Evolutionary conservation across 805 yeast species (phyloP).

Genomic region (Zygoascus bituminiphila): DNA sequence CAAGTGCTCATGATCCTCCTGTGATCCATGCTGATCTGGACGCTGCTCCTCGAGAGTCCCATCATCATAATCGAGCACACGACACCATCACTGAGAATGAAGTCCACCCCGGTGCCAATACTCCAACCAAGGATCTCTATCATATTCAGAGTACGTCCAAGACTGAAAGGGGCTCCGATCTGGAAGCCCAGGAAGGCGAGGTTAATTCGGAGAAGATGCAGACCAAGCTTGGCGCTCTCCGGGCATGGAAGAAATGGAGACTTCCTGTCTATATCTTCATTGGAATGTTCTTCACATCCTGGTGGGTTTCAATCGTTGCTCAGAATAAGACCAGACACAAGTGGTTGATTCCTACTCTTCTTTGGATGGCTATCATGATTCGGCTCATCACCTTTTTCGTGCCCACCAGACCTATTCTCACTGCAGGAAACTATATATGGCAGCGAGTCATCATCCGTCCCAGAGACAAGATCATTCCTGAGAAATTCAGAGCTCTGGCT

Average conservation of each 20-base stretch:
- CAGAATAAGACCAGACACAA: constrained; percentile 41
- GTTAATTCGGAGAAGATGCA: constrained; percentile 3
- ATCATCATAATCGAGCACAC: not conserved
- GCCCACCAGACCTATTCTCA: constrained; percentile 29
- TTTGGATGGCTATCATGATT: constrained; percentile 44
- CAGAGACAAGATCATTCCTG: constrained; percentile 31
- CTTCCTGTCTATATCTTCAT: constrained; percentile 22
- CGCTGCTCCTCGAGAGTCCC: constrained; percentile 9
- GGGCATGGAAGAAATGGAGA: constrained; percentile 8
- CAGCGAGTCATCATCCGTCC: constrained; percentile 22
- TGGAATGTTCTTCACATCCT: constrained; percentile 40
- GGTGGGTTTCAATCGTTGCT: constrained; percentile 50
- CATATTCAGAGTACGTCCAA: not conserved
- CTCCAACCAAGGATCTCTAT: not conserved
- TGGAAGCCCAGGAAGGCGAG: constrained; percentile 3
- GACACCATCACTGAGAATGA: constrained; percentile 10
- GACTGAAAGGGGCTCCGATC: constrained; percentile 3
- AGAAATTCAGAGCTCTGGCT: constrained; percentile 34
- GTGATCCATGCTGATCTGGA: constrained; percentile 11
- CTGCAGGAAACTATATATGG: constrained; percentile 27
- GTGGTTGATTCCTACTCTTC: constrained; percentile 52
- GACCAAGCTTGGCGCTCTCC: not conserved
- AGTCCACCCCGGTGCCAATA: constrained; percentile 1
- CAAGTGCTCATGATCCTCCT: constrained; percentile 19
- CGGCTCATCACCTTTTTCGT: constrained; percentile 45